Percentiles rank a stretch among this genome's conserved stretches.
These are phyloP conservation scores for Sungouiella blattae DNA, from an alignment of 805 yeast species.

Conservation along the genomic window DNA sequence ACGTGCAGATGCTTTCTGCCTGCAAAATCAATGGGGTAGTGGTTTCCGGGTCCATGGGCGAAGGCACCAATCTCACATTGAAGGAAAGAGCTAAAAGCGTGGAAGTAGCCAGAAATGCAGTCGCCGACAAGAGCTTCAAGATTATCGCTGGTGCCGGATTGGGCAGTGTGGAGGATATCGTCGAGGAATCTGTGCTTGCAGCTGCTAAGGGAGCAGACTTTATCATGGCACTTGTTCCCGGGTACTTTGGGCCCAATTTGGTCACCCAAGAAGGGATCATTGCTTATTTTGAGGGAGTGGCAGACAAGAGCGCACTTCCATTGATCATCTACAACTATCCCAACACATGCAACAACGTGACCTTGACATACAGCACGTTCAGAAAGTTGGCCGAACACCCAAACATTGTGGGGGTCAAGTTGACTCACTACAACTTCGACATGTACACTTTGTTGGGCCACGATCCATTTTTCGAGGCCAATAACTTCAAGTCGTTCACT, in stretches of 20 bases:
- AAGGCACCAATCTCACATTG: constrained; percentile 47
- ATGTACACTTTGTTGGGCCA: constrained; percentile 44
- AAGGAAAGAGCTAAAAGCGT: constrained; percentile 39
- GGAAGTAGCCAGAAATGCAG: constrained; percentile 28
- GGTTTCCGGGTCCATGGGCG: constrained; percentile 55
- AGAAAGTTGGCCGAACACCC: constrained; percentile 41
- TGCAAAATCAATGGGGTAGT: constrained; percentile 49
- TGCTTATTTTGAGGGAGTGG: constrained; percentile 43
- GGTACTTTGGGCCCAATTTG: constrained; percentile 39
- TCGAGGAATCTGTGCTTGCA: constrained; percentile 21
- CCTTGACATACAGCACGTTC: constrained; percentile 36
- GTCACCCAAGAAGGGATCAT: constrained; percentile 45
- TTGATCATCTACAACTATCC: constrained; percentile 47
- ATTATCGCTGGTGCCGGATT: constrained; percentile 50
- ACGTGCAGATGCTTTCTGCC: constrained; percentile 39
- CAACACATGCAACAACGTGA: constrained; percentile 44
- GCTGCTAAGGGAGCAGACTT: constrained; percentile 27
- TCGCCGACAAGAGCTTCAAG: constrained; percentile 32
- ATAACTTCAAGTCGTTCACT: constrained; percentile 43
- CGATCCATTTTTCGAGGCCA: constrained; percentile 31
- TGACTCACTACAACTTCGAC: constrained; percentile 50
- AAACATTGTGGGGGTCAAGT: constrained; percentile 49
- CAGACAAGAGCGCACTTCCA: constrained; percentile 41
- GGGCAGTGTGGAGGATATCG: constrained; percentile 30
- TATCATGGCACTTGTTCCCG: constrained; percentile 37